phyloP scores from a whole-genome alignment of 176 grass and related monocot species.

The Tuctoria greenei region DNA sequence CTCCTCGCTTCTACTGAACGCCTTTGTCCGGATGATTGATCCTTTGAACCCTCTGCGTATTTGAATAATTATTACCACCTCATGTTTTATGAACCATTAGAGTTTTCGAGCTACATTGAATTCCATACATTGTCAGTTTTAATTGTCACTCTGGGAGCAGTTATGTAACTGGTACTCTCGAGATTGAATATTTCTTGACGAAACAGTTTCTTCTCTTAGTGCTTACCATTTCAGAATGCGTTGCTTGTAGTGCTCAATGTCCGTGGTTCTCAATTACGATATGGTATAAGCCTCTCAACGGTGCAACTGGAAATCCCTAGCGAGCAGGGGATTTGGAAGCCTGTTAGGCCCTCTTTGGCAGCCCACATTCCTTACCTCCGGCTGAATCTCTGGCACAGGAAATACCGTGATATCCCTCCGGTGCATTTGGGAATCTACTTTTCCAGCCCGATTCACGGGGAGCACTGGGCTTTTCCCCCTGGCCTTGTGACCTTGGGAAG shows the following conservation, averaged over 20 bases:
- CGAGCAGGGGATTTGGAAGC: background rate
- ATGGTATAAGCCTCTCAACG: background rate
- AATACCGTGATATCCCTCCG: too few species aligned
- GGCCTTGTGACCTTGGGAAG: too few species aligned
- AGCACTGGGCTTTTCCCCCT: too few species aligned
- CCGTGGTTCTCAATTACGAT: background rate
- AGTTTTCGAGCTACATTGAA: slow-evolving; percentile 16
- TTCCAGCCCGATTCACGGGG: too few species aligned
- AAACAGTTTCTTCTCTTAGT: background rate
- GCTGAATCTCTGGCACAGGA: too few species aligned
- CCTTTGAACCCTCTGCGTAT: background rate
- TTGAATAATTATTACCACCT: slow-evolving; percentile 17
- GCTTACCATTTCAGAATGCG: background rate
- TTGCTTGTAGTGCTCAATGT: background rate
- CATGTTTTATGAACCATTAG: slow-evolving; percentile 4
- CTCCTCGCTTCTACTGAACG: slow-evolving; percentile 57
- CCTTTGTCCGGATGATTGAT: slow-evolving; percentile 15
- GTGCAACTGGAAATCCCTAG: background rate
- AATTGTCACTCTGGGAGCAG: slow-evolving; percentile 10
- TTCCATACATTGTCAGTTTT: background rate
- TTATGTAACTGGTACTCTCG: background rate
- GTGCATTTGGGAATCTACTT: too few species aligned
- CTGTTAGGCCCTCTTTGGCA: too few species aligned
- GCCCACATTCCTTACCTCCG: too few species aligned
- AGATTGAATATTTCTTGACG: background rate